Evolutionary conservation across 148 eudicot genomes (phyloP).

Genomic region (Heliosperma pusillum): DNA sequence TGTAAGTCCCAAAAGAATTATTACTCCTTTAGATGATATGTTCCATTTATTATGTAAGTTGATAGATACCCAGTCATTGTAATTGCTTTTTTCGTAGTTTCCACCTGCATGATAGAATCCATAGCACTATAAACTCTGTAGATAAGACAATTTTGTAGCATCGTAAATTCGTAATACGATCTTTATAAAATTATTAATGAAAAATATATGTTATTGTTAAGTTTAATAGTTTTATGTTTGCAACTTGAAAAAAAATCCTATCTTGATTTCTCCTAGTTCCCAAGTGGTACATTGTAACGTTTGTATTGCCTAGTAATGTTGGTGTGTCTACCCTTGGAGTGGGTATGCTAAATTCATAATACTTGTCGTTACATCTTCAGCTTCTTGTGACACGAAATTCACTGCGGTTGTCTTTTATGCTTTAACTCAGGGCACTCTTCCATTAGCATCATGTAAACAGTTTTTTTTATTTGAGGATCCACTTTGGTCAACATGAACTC

Average conservation of each 20-base stretch:
- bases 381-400: too few species aligned
- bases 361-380: too few species aligned
- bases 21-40: neutral
- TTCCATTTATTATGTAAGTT: neutral
- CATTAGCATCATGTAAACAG: neutral
- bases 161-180: too few species aligned
- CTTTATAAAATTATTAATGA: too few species aligned
- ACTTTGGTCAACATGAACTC: neutral
- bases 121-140: neutral
- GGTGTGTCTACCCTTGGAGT: too few species aligned
- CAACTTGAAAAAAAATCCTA: neutral
- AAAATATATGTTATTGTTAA: neutral
- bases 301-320: neutral
- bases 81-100: neutral
- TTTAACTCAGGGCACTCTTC: neutral
- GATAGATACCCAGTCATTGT: neutral
- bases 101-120: neutral
- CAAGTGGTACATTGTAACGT: neutral
- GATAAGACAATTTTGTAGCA: neutral
- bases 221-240: neutral
- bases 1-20: slow-evolving; percentile 51
- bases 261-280: neutral
- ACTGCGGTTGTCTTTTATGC: neutral
- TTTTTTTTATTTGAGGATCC: neutral
- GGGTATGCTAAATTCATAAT: too few species aligned